Evolutionary conservation across 2,329 filamentous ascomycete genomes (phyloP).

Genomic region (Penicillium rolfsii): DNA sequence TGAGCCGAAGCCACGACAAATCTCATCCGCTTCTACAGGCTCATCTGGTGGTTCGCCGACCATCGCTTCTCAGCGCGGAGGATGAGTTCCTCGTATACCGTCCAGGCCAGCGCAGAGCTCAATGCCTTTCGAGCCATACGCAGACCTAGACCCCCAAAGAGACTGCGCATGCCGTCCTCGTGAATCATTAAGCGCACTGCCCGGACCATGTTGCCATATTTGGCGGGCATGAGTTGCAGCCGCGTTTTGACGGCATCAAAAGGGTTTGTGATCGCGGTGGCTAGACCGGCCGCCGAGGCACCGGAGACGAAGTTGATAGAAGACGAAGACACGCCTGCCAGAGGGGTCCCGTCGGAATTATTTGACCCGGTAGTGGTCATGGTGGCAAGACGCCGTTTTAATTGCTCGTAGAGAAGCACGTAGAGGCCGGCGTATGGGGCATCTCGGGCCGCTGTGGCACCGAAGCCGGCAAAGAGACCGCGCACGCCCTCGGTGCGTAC

Average conservation of each 20-base stretch:
- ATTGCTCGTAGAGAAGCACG: conserved; percentile 83
- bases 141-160: conserved; percentile 84
- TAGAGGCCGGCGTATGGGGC: conserved; percentile 97
- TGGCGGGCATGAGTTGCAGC: conserved; percentile 82
- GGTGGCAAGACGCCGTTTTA: conserved; percentile 41
- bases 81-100: conserved; percentile 91
- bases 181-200: conserved; percentile 76
- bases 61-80: conserved; percentile 64
- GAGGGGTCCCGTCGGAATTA: conserved; percentile 24
- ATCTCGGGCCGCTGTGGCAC: conserved; percentile 88
- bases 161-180: conserved; percentile 76
- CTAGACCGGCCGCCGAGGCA: conserved; percentile 76
- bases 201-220: conserved; percentile 80
- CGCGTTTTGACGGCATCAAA: conserved; percentile 97
- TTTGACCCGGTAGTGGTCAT: conserved; percentile 23
- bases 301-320: conserved; percentile 86
- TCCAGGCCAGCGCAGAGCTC: conserved; percentile 96
- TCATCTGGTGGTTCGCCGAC: conserved; percentile 35
- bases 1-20: neutral
- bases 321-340: conserved; percentile 34
- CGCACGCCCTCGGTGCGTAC: conserved; percentile 70
- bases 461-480: conserved; percentile 92
- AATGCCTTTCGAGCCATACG: conserved; percentile 89
- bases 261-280: conserved; percentile 89
- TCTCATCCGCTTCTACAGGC: conserved; percentile 14